Evolutionary conservation across 805 yeast species (phyloP).

Genomic region (Kluyveromyces siamensis): DNA sequence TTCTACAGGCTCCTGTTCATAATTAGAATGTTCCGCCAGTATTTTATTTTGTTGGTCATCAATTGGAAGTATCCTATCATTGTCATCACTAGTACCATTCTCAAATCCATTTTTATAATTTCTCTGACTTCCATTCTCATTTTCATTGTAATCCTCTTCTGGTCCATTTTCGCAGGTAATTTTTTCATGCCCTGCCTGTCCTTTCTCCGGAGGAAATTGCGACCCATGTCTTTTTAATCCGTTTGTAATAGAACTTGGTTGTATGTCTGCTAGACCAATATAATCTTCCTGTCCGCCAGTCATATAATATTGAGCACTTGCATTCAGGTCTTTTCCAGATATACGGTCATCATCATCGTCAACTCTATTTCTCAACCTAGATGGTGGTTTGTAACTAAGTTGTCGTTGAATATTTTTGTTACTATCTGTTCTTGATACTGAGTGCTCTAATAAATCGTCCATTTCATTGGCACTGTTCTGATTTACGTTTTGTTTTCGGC

Average conservation of each 20-base stretch:
- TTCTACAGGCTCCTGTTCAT: background rate
- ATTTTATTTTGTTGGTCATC: background rate
- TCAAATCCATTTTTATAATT: background rate
- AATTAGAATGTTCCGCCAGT: background rate
- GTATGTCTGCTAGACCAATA: background rate
- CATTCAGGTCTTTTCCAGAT: background rate
- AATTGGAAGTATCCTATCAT: background rate
- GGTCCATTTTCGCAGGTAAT: background rate
- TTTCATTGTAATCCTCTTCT: background rate
- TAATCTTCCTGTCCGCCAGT: background rate
- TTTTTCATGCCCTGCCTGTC: background rate
- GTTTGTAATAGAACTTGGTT: background rate
- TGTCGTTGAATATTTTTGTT: constrained; percentile 6
- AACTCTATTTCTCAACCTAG: constrained; percentile 7
- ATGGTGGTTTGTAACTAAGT: constrained; percentile 16
- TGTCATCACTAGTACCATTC: background rate
- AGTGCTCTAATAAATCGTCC: background rate
- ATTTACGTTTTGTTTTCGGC: background rate
- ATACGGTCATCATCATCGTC: constrained; percentile 3
- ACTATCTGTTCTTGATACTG: constrained; percentile 1
- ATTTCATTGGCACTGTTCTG: background rate
- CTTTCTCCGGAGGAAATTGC: background rate
- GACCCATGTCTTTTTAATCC: background rate
- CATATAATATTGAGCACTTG: background rate
- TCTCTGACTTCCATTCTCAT: background rate